phyloP scores from a whole-genome alignment of 257 asterid genomes.

The Solanum bulbocastanum region DNA sequence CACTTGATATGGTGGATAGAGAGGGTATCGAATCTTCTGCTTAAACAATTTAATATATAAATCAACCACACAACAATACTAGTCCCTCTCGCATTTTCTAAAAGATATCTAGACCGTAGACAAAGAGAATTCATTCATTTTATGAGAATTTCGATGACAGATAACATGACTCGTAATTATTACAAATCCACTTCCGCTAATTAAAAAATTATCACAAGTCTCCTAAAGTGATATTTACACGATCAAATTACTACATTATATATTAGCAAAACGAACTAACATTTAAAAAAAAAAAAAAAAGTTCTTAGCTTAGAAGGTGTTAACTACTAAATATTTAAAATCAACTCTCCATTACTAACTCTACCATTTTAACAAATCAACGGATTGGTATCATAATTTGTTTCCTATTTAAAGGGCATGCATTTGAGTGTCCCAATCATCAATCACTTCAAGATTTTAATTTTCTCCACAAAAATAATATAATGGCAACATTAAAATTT shows the following conservation, averaged over 20 bases:
- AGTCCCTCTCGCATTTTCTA: neutral
- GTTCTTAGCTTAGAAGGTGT: neutral
- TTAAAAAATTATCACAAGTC: neutral
- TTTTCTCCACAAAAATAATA: neutral
- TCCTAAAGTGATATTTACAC: neutral
- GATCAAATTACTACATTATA: neutral
- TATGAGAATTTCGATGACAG: neutral
- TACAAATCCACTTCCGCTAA: neutral
- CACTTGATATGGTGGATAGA: too few relatives aligned
- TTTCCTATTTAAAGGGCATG: neutral
- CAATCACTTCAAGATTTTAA: neutral
- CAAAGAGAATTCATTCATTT: too few relatives aligned
- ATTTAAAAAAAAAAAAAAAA: neutral
- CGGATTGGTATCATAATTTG: neutral
- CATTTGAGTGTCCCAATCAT: neutral
- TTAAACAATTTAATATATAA: neutral
- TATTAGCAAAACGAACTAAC: neutral
- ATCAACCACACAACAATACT: neutral
- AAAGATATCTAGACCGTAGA: neutral
- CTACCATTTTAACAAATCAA: neutral
- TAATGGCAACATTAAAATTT: conserved; percentile 22
- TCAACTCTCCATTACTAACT: neutral
- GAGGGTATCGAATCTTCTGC: neutral
- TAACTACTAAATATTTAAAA: neutral
- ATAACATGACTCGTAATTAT: too few relatives aligned